Evolutionary conservation across 805 yeast genomes (phyloP).

Genomic region (Metschnikowia kofuensis): DNA sequence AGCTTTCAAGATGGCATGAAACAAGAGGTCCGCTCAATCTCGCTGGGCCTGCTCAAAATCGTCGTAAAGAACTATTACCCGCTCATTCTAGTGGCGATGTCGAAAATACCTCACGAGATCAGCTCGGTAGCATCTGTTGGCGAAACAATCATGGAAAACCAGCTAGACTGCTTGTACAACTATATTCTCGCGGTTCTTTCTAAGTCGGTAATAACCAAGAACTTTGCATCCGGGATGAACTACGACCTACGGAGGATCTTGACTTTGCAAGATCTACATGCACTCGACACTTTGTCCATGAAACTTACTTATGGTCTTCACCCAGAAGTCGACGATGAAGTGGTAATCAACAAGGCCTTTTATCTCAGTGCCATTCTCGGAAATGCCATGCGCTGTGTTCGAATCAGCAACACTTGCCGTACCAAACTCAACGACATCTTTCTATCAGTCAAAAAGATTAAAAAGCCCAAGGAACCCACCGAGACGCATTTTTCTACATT

Average conservation of each 20-base stretch:
- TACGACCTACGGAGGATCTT: conserved; percentile 77
- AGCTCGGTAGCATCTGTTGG: not conserved
- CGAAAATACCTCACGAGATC: conserved; percentile 48
- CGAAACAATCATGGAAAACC: conserved; percentile 33
- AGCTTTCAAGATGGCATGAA: conserved; percentile 52
- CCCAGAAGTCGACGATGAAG: conserved; percentile 3
- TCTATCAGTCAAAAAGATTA: conserved; percentile 29
- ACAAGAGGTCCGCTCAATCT: conserved; percentile 48
- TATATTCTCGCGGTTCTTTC: conserved; percentile 80
- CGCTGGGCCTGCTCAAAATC: conserved; percentile 48
- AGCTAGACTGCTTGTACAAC: conserved; percentile 69
- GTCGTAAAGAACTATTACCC: conserved; percentile 65
- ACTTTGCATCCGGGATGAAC: conserved; percentile 69
- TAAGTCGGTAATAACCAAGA: conserved; percentile 68
- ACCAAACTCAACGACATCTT: conserved; percentile 55
- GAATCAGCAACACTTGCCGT: conserved; percentile 57
- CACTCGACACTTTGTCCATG: conserved; percentile 57
- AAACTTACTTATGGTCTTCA: conserved; percentile 34
- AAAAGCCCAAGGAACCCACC: conserved; percentile 3
- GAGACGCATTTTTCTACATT: conserved; percentile 4
- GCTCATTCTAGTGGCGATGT: conserved; percentile 67
- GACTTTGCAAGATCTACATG: conserved; percentile 70
- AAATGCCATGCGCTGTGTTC: conserved; percentile 29
- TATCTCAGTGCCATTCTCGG: conserved; percentile 30
- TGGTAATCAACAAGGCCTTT: conserved; percentile 21